Evolutionary conservation across 1,284 basidiomycete species (phyloP).

Genomic region (Trametes versicolor): DNA sequence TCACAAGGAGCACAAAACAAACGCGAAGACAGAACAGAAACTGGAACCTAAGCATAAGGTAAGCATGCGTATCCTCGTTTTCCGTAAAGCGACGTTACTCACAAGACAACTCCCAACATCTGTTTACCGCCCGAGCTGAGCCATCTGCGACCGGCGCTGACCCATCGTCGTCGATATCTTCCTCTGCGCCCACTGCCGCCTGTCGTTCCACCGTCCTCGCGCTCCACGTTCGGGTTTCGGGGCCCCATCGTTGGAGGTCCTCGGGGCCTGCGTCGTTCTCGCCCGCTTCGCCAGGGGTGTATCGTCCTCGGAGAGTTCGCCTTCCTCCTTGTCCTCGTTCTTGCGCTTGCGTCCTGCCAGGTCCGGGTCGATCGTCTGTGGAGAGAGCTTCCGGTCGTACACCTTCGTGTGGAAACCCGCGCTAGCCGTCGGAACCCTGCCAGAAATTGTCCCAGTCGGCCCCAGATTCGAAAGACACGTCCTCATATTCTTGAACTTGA

Average conservation of each 20-base stretch:
- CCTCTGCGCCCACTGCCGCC: neutral
- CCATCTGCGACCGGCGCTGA: constrained; percentile 7
- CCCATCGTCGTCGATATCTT: neutral
- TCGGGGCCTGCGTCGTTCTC: constrained; percentile 4
- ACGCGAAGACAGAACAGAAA: too few species aligned
- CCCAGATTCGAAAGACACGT: constrained; percentile 10
- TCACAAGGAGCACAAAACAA: too few species aligned
- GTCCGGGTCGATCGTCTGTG: neutral
- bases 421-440: neutral
- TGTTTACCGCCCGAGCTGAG: constrained; percentile 7
- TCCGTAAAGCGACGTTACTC: too few species aligned
- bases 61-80: too few species aligned
- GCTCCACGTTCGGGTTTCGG: neutral
- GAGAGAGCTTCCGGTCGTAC: constrained; percentile 1
- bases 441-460: neutral
- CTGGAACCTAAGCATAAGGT: too few species aligned
- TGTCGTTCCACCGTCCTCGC: constrained; percentile 6
- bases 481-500: constrained; percentile 25
- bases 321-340: constrained; percentile 12
- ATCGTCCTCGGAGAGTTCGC: constrained; percentile 10
- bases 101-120: too few species aligned
- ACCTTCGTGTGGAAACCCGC: neutral
- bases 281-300: constrained; percentile 7
- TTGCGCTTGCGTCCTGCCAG: constrained; percentile 13
- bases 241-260: neutral